These are phyloP conservation scores for Linderina pennispora DNA, from an alignment of 192 early-diverging fungal genomes.

Conservation along the genomic window DNA sequence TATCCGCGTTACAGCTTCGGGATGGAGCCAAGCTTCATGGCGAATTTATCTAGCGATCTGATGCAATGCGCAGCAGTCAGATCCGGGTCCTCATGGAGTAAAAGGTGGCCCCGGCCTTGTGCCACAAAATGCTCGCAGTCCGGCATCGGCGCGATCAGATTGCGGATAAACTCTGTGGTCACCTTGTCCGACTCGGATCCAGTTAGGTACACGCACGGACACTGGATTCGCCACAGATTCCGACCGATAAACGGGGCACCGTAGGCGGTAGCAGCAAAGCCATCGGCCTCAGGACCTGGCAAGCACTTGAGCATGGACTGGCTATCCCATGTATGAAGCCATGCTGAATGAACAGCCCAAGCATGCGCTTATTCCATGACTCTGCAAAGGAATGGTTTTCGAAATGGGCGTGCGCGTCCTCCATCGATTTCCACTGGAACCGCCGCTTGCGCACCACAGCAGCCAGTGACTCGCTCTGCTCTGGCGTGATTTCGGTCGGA, in stretches of 20 bases:
- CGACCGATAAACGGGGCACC: constrained; percentile 8
- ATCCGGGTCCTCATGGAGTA: constrained; percentile 22
- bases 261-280: constrained; percentile 11
- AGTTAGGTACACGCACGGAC: constrained; percentile 26
- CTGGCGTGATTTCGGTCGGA: background rate
- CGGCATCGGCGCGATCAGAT: constrained; percentile 6
- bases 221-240: constrained; percentile 14
- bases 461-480: background rate
- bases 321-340: constrained; percentile 13
- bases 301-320: constrained; percentile 31
- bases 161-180: constrained; percentile 6
- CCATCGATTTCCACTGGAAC: constrained; percentile 8
- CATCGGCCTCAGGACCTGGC: constrained; percentile 19
- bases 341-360: constrained; percentile 17
- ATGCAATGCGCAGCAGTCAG: constrained; percentile 9
- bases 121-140: constrained; percentile 20
- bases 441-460: constrained; percentile 15
- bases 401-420: constrained; percentile 19
- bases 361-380: constrained; percentile 24
- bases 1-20: too few relatives aligned
- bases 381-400: constrained; percentile 18
- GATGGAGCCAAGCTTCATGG: constrained; percentile 7
- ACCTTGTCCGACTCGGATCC: constrained; percentile 15
- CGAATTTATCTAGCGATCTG: constrained; percentile 11
- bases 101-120: constrained; percentile 21